Base-by-base conservation (phyloP, 768 basidiomycete genomes). In the Lactarius indigo region DNA sequence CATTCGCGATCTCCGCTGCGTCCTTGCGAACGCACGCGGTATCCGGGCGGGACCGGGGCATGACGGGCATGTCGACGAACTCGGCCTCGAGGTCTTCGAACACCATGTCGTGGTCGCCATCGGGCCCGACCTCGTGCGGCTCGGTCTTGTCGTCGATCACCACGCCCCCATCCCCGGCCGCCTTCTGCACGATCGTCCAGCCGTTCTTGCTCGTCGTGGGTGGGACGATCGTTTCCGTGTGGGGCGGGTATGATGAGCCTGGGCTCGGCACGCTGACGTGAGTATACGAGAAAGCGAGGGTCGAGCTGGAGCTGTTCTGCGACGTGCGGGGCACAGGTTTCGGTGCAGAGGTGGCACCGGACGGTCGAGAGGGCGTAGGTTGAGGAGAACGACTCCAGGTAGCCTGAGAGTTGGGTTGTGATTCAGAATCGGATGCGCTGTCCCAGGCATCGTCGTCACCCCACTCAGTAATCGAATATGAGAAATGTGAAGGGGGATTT, bases 371-470 rank as follows among this genome's bases (percentile, higher is more conserved):
- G 17, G 61, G 70, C 12, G 33, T 20, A 5, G 65, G 23, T 23
- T 65, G 64, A 20, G 33, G 63, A 13, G 70, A 55, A n/a, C 63
- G 68, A 42, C 30, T 52, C 70, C 70, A 69, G 55, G 41, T 31
- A 20, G 68, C 39, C 20, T 59, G 64, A 6, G 68, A 33, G 39
- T 65, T 62, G n/a, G 70, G 59, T 3, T 37, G 56, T 3, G 70
- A 71, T 60, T 71, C 70, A 56, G 71, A 74, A 64, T 77, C 76
- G n/a, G 76, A 77, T 52, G 71, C 69, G 52, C 73, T 74, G 63
- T 76, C 76, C 76, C 76, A 77, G 23, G 74, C 75, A 68, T 77
- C 76, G 64, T 77, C 76, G n/a, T 76, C 75, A 17, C 64, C 74
- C 72, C 76, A 72, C 56, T 75, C 75, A 13, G 67, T 57, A 28